Evolutionary conservation across 805 yeast species (phyloP).

Genomic region (Nematodospora valgi): DNA sequence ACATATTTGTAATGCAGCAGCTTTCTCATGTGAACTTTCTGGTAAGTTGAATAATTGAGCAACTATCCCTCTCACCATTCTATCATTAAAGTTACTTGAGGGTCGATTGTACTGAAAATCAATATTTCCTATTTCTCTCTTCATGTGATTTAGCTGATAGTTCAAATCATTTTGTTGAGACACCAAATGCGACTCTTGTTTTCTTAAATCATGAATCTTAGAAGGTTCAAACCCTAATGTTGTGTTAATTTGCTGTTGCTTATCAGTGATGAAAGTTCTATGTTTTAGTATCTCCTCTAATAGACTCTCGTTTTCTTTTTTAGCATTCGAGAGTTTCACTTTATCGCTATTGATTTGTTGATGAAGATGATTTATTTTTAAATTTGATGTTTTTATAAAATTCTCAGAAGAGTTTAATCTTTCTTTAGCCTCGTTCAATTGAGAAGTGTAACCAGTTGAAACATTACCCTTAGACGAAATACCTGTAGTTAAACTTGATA

Average conservation of each 20-base stretch:
- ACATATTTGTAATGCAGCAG: constrained; percentile 85
- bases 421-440: constrained; percentile 60
- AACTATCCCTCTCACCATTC: constrained; percentile 80
- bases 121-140: constrained; percentile 63
- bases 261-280: constrained; percentile 30
- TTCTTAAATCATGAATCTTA: constrained; percentile 41
- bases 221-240: constrained; percentile 57
- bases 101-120: constrained; percentile 77
- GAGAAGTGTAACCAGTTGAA: constrained; percentile 74
- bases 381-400: constrained; percentile 52
- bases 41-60: constrained; percentile 75
- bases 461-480: constrained; percentile 77
- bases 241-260: constrained; percentile 40
- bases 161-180: constrained; percentile 42
- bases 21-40: constrained; percentile 53
- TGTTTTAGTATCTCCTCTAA: constrained; percentile 43
- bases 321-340: constrained; percentile 52
- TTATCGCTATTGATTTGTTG: constrained; percentile 48
- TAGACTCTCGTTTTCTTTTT: constrained; percentile 41
- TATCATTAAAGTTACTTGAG: constrained; percentile 51
- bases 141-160: constrained; percentile 50
- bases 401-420: constrained; percentile 52
- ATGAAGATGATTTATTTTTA: constrained; percentile 56
- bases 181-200: constrained; percentile 41
- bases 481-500: constrained; percentile 82